A percentile compares a stretch with the other conserved stretches of the same genome.
These are phyloP conservation scores for Tephrocybe rancida DNA, from an alignment of 768 basidiomycete species.

Conservation along the genomic window DNA sequence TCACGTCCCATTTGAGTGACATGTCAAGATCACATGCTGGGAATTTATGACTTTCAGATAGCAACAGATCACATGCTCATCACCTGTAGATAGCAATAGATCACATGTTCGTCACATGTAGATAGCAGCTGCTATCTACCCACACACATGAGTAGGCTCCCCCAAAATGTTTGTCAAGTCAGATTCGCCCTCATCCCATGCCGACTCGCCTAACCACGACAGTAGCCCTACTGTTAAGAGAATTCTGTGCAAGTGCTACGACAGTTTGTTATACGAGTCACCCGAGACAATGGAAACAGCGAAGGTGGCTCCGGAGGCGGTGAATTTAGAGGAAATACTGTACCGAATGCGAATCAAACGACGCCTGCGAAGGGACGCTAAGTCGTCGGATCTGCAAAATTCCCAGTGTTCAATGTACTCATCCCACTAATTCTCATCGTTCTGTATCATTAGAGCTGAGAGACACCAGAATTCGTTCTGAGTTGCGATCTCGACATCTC, in stretches of 20 bases:
- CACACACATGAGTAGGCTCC: too few relatives aligned
- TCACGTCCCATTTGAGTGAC: too few relatives aligned
- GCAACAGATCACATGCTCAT: too few relatives aligned
- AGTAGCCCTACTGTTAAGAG: conserved; percentile 89
- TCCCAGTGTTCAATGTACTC: neutral
- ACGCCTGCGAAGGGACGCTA: conserved; percentile 6
- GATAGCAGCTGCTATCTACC: too few relatives aligned
- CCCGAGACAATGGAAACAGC: neutral
- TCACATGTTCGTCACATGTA: too few relatives aligned
- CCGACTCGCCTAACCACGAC: neutral
- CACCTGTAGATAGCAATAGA: too few relatives aligned
- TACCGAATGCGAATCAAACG: conserved; percentile 3
- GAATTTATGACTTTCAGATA: too few relatives aligned
- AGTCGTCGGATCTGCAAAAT: neutral
- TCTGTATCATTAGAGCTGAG: too few relatives aligned
- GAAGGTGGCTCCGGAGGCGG: neutral
- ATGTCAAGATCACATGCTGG: too few relatives aligned
- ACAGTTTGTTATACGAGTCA: conserved; percentile 42
- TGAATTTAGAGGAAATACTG: conserved; percentile 3
- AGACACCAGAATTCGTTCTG: too few relatives aligned
- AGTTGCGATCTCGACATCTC: too few relatives aligned
- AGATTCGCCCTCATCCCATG: neutral
- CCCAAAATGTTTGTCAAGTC: conserved; percentile 60
- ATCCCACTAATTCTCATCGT: too few relatives aligned
- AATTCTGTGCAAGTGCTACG: conserved; percentile 72